Conservation (phyloP, 305 asterid genomes). For the Solanum hybrid region DNA sequence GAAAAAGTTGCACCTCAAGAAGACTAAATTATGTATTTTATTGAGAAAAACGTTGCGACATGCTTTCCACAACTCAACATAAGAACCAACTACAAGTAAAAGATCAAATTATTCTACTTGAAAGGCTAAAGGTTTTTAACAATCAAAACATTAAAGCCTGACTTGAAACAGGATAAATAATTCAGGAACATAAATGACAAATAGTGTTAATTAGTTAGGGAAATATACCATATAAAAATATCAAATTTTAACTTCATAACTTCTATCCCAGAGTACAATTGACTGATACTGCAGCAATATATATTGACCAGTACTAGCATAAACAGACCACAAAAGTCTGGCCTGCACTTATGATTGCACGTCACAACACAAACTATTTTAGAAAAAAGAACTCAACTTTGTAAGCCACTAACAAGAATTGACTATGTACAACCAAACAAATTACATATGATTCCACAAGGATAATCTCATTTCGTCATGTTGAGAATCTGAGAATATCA, state of each 20-base stretch:
- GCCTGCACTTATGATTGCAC: background rate
- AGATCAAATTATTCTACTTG: background rate
- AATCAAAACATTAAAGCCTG: background rate
- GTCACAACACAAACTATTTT: background rate
- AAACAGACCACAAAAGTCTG: background rate
- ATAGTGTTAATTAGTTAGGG: background rate
- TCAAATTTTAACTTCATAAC: background rate
- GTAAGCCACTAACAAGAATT: background rate
- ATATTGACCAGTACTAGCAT: background rate
- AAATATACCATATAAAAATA: background rate
- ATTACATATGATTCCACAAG: background rate
- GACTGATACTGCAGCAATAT: background rate
- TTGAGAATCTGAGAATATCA: background rate
- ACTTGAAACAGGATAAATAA: background rate
- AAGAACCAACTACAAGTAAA: background rate
- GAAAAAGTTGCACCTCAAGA: background rate
- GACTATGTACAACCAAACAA: background rate
- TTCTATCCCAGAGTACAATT: background rate
- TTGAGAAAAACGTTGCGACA: background rate
- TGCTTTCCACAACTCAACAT: background rate
- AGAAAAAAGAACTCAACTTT: background rate
- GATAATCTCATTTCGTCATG: background rate
- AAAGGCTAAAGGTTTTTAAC: background rate
- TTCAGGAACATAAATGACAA: background rate
- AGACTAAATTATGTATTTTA: background rate